Evolutionary conservation across 257 asterid species (phyloP).

Genomic region (Lantana camara): DNA sequence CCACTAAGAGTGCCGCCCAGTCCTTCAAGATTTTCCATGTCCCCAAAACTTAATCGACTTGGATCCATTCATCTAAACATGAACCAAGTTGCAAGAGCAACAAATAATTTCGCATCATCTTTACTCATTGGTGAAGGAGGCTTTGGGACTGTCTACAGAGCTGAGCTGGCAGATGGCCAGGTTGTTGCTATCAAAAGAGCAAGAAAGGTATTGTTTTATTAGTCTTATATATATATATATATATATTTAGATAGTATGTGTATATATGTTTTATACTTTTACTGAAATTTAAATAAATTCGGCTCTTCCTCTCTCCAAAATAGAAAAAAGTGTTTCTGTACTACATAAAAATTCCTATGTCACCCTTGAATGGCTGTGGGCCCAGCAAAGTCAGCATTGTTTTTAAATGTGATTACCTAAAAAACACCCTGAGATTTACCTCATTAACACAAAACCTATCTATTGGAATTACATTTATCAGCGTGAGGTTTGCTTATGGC

Average conservation of each 20-base stretch:
- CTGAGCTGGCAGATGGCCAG: conserved; percentile 77
- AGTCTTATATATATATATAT: background rate
- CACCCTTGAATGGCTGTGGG: no score
- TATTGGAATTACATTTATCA: no score
- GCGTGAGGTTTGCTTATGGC: no score
- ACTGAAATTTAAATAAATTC: no score
- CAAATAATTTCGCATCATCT: conserved; percentile 74
- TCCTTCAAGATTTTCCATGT: conserved; percentile 90
- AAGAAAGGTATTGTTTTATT: conserved; percentile 65
- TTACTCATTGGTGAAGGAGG: conserved; percentile 90
- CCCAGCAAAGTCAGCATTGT: background rate
- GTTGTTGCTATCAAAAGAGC: conserved; percentile 95
- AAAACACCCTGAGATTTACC: no score
- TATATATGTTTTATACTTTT: no score
- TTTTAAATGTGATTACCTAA: background rate
- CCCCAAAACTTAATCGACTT: conserved; percentile 81
- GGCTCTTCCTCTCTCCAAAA: no score
- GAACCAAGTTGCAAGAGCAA: conserved; percentile 69
- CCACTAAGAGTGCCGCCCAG: conserved; percentile 89
- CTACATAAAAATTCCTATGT: no score
- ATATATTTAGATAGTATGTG: no score
- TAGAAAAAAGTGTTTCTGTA: no score
- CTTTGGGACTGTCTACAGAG: conserved; percentile 90
- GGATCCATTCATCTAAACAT: conserved; percentile 85
- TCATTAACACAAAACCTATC: no score